A percentile compares a stretch with the other conserved stretches of the same genome.
Conservation (phyloP, 208 protist species). For the Sergeia podlipaevii region DNA sequence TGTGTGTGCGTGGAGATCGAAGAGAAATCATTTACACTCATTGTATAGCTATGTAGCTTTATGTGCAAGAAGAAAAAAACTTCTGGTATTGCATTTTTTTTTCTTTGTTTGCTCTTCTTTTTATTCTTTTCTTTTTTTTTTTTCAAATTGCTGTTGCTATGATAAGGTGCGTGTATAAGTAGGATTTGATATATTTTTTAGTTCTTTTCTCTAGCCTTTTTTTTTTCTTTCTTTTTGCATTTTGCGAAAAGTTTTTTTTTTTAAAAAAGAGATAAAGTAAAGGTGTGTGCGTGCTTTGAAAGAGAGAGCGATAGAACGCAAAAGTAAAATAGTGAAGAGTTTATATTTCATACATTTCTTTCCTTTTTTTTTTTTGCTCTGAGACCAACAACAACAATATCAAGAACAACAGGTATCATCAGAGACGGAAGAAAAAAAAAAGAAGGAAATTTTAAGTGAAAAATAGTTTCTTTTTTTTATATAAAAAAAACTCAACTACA, state of each 20-base stretch:
- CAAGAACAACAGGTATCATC: conserved; percentile 10
- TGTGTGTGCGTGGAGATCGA: no score
- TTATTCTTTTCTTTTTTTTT: background rate
- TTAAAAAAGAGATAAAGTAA: no score
- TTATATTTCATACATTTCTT: background rate
- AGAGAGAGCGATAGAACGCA: no score
- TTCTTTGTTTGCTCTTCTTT: conserved; percentile 8
- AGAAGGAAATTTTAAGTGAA: background rate
- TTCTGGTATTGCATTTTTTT: background rate
- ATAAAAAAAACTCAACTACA: no score
- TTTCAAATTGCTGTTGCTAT: no score
- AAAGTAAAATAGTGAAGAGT: conserved; percentile 1
- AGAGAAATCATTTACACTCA: no score
- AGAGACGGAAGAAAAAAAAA: conserved; percentile 14
- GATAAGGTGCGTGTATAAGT: no score
- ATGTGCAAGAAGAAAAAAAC: conserved; percentile 3
- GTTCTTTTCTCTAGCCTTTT: background rate
- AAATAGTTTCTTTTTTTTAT: no score
- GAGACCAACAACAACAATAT: conserved; percentile 22
- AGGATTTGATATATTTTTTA: conserved; percentile 9
- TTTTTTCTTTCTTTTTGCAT: background rate
- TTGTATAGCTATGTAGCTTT: no score
- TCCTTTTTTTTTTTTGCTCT: conserved; percentile 1
- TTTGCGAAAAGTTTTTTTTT: no score
- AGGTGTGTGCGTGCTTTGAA: no score